phyloP scores from a whole-genome alignment of 257 asterid genomes.

The Capsicum baccatum region DNA sequence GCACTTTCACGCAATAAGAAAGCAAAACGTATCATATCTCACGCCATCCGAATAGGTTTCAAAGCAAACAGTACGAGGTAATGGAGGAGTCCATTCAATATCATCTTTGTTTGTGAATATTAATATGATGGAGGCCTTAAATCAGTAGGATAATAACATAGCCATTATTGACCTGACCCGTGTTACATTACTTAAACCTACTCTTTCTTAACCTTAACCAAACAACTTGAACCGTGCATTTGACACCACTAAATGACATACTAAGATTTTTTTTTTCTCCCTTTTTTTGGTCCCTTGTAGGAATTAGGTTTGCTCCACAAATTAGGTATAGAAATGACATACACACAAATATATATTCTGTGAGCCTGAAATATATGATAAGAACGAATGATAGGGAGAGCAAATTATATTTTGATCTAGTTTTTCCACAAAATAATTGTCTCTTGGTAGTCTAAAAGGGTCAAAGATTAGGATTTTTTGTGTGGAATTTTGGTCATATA shows the following conservation, averaged over 20 bases:
- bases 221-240: neutral
- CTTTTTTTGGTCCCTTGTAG: neutral
- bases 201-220: neutral
- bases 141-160: too few species aligned
- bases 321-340: neutral
- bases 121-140: too few species aligned
- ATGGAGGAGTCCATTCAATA: too few species aligned
- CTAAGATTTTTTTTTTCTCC: neutral
- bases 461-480: neutral
- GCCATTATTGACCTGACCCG: too few species aligned
- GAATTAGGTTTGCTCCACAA: neutral
- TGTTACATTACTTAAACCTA: too few species aligned
- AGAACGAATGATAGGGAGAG: constrained; percentile 6
- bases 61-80: too few species aligned
- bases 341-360: neutral
- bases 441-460: constrained; percentile 1
- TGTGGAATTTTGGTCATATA: neutral
- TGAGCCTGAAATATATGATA: neutral
- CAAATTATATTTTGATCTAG: neutral
- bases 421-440: neutral
- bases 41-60: too few species aligned
- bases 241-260: neutral
- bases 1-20: too few species aligned
- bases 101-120: too few species aligned
- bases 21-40: too few species aligned